Base-by-base conservation (phyloP, 2,329 filamentous ascomycete genomes). In the Sclerotinia borealis region DNA sequence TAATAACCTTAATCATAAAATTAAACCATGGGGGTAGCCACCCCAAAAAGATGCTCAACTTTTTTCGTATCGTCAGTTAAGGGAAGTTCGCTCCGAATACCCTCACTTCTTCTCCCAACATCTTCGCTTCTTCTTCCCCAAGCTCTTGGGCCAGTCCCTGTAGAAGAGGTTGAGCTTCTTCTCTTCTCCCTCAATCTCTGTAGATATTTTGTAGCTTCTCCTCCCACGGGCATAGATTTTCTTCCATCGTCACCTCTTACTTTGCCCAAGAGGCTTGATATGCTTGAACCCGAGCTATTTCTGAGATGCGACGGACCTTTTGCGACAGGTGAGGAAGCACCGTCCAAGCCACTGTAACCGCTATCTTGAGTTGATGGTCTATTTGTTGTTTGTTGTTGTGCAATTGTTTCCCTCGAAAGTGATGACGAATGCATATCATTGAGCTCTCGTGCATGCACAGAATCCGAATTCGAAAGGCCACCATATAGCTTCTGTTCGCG, bases 201-300 rank as follows among this genome's bases (percentile, higher is more conserved):
- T 39, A 62, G 11, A 48, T 62, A 62, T 29, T 29, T 62, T 15
- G 60, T 62, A n/a, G 60, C 60, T 31, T 62, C 60, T 11, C 60
- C 60, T 25, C 58, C 60, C 15, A 47, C n/a, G 4, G 22, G 11
- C 2, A 29, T n/a, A 2, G 52, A 17, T 9, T 39, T 58, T 2
- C 10, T 17, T 39, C 17, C 47, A 11, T 62, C 50, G 2, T 58
- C 60, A 6, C 60, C 60, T 5, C 43, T 4, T 4, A 62, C 60
- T 19, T 25, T 56, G 10, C 60, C 60, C 15, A 62, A 39, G 8
- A 45, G 41, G 29, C 54, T 58, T 25, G 54, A 45, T 58, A 45
- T 45, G 22, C 54, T 58, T 43, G 54, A 58, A 13, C 29, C 41
- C 19, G 54, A 58, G 54, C 39, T 34, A 34, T 34, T n/a, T 36